phyloP scores from a whole-genome alignment of 1,284 basidiomycete species.

The Sporisorium reilianum region DNA sequence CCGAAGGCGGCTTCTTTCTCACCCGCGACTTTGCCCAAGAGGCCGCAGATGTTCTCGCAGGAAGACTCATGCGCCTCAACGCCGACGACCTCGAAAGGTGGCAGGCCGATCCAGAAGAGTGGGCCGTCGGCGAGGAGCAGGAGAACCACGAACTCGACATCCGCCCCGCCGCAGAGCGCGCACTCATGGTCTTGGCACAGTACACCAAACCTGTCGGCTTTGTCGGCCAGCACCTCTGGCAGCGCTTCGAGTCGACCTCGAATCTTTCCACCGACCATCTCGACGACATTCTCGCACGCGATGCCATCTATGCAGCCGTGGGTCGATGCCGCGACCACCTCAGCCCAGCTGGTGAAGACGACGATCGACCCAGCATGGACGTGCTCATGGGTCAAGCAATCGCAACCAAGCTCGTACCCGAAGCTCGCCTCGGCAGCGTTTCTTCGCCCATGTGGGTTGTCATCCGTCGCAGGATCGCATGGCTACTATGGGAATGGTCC shows the following conservation, averaged over 20 bases:
- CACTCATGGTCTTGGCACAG: constrained; percentile 58
- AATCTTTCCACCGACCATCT: constrained; percentile 37
- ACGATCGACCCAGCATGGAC: constrained; percentile 37
- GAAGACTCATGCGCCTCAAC: constrained; percentile 60
- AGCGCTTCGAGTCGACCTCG: constrained; percentile 45
- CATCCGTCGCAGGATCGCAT: constrained; percentile 59
- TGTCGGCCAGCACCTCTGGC: constrained; percentile 60
- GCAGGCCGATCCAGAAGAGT: constrained; percentile 62
- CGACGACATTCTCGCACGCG: constrained; percentile 55
- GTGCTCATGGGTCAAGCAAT: constrained; percentile 54
- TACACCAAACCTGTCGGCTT: constrained; percentile 47
- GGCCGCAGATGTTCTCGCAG: constrained; percentile 59
- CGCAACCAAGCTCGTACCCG: constrained; percentile 52
- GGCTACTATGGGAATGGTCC: constrained; percentile 65
- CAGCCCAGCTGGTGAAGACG: constrained; percentile 39
- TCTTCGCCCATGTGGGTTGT: constrained; percentile 58
- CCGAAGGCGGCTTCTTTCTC: constrained; percentile 47
- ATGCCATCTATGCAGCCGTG: constrained; percentile 64
- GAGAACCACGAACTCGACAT: constrained; percentile 63
- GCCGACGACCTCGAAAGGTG: constrained; percentile 60
- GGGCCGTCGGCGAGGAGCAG: constrained; percentile 61
- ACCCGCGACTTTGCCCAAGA: constrained; percentile 54
- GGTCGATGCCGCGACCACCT: constrained; percentile 60
- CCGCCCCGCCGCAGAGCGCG: constrained; percentile 64
- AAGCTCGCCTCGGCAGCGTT: constrained; percentile 47